Evolutionary conservation across 208 protist species (phyloP).

Genomic region (Trypanosoma cruzi): DNA sequence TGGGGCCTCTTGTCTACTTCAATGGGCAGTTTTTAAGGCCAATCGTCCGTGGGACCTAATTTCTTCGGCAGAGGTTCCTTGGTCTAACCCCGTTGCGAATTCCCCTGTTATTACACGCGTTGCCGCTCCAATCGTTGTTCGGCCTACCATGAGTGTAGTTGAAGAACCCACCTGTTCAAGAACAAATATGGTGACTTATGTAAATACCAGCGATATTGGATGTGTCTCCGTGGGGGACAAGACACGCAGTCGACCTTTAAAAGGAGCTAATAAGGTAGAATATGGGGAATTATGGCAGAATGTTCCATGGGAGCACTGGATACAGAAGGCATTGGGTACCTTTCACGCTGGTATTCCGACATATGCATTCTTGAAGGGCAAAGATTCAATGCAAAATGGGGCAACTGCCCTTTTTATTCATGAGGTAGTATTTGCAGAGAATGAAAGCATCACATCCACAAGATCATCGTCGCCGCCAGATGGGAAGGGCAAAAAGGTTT

Average conservation of each 20-base stretch:
- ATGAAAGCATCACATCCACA: too few species aligned
- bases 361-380: slow-evolving; percentile 15
- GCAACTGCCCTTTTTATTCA: slow-evolving; percentile 24
- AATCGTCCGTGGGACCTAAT: slow-evolving; percentile 31
- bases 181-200: slow-evolving; percentile 18
- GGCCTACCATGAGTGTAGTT: background rate
- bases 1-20: slow-evolving; percentile 10
- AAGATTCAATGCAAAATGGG: background rate
- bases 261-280: background rate
- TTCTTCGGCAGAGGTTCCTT: slow-evolving; percentile 10
- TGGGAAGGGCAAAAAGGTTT: background rate
- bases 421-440: background rate
- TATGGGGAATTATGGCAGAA: slow-evolving; percentile 15
- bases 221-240: slow-evolving; percentile 1
- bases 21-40: slow-evolving; percentile 24
- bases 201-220: slow-evolving; percentile 18
- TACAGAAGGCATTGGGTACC: slow-evolving; percentile 11
- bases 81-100: slow-evolving; percentile 9
- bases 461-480: too few species aligned
- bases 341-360: slow-evolving; percentile 22
- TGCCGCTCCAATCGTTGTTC: background rate
- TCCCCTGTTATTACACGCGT: slow-evolving; percentile 24
- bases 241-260: background rate
- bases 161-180: background rate
- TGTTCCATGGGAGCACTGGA: slow-evolving; percentile 18